phyloP scores from a whole-genome alignment of 140 eudicot genomes.

The Erigeron philadelphicus region DNA sequence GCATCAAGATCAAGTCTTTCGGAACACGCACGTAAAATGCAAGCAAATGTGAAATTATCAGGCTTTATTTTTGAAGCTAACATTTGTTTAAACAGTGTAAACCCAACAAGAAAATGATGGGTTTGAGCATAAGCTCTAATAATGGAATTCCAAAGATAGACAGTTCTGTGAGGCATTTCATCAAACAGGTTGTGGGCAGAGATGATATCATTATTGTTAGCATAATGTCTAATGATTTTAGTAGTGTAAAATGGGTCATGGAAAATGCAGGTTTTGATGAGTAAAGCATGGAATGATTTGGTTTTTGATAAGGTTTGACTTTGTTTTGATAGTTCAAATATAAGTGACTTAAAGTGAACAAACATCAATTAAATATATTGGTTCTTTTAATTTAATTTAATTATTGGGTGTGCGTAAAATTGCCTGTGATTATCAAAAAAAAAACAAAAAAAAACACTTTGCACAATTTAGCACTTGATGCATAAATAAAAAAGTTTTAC shows the following conservation, averaged over 20 bases:
- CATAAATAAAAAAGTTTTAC: too few relatives aligned
- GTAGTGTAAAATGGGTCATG: not conserved
- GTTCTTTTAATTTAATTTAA: too few relatives aligned
- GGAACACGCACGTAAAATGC: conserved; percentile 52
- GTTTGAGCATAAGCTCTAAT: conserved; percentile 59
- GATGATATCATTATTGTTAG: conserved; percentile 43
- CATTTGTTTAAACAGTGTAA: conserved; percentile 47
- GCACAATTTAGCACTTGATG: too few relatives aligned
- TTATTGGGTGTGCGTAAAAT: too few relatives aligned
- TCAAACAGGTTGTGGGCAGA: conserved; percentile 65
- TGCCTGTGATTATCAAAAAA: too few relatives aligned
- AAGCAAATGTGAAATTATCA: conserved; percentile 65
- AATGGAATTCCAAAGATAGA: conserved; percentile 69
- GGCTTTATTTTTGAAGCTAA: conserved; percentile 45
- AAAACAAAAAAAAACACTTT: too few relatives aligned
- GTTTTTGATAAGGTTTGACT: too few relatives aligned
- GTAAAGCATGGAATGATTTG: too few relatives aligned
- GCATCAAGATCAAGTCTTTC: conserved; percentile 36
- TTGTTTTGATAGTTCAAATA: not conserved
- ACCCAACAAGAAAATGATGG: conserved; percentile 35
- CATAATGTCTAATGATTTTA: conserved; percentile 21
- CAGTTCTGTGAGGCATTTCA: conserved; percentile 47
- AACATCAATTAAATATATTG: too few relatives aligned
- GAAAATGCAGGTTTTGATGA: too few relatives aligned
- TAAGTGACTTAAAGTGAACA: not conserved